These are phyloP conservation scores for Rhynchospora breviuscula DNA, from an alignment of 176 grass and related monocot species.

Conservation along the genomic window DNA sequence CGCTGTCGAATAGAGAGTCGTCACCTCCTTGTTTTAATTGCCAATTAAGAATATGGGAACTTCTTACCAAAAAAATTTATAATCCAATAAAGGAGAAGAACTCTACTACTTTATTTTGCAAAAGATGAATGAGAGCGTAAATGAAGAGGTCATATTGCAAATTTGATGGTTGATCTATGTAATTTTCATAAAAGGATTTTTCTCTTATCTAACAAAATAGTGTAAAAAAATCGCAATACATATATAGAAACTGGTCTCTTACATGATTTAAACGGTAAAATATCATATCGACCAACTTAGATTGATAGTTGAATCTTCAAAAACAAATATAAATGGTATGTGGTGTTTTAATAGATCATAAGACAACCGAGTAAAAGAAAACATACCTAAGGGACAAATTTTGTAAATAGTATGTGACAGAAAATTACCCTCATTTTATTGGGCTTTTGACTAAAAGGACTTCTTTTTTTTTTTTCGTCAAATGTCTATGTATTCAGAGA, in stretches of 20 bases:
- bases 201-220: no score
- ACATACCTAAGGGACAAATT: background rate
- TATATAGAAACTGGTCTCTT: no score
- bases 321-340: background rate
- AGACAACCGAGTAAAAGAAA: background rate
- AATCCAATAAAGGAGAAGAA: background rate
- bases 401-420: background rate
- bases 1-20: background rate
- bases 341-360: conserved; percentile 2
- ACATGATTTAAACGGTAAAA: no score
- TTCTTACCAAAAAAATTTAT: conserved; percentile 8
- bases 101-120: background rate
- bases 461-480: background rate
- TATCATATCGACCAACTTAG: no score
- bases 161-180: no score
- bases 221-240: no score
- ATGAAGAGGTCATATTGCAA: background rate
- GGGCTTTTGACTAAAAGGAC: background rate
- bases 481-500: no score
- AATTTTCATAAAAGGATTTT: no score
- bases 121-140: background rate
- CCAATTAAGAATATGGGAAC: background rate
- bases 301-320: background rate
- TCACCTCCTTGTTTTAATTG: conserved; percentile 14
- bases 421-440: background rate